A percentile compares a stretch with the other conserved stretches of the same genome.
phyloP scores from a whole-genome alignment of 371 early-diverging fungal species.

The Phascolomyces articulosus region DNA sequence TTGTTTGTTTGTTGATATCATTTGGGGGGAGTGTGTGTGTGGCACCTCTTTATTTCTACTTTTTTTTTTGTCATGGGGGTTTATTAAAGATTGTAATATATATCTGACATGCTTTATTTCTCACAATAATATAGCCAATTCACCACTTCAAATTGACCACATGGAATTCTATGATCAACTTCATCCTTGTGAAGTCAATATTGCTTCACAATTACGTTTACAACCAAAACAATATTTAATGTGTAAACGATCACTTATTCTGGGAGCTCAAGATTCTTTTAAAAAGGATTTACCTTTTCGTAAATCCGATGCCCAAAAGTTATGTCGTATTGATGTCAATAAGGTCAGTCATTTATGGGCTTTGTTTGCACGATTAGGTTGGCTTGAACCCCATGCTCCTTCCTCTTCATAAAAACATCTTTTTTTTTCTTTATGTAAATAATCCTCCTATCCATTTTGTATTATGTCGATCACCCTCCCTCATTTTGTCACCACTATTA shows the following conservation, averaged over 20 bases:
- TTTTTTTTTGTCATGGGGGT: slow-evolving; percentile 12
- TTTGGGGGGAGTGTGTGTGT: no score
- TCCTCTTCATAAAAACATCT: not conserved
- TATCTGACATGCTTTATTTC: no score
- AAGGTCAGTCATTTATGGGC: slow-evolving; percentile 47
- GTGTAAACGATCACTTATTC: slow-evolving; percentile 45
- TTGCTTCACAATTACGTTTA: slow-evolving; percentile 71
- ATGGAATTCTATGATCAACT: slow-evolving; percentile 55
- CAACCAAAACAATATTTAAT: slow-evolving; percentile 71
- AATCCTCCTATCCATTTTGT: no score
- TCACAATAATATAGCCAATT: not conserved
- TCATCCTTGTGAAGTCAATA: slow-evolving; percentile 61
- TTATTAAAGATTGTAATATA: no score
- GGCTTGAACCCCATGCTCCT: slow-evolving; percentile 28
- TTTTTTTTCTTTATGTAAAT: not conserved
- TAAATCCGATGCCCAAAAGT: slow-evolving; percentile 53
- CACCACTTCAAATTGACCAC: slow-evolving; percentile 37
- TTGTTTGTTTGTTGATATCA: no score
- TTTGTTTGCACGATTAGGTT: slow-evolving; percentile 41
- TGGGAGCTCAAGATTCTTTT: slow-evolving; percentile 35
- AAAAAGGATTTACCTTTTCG: slow-evolving; percentile 34
- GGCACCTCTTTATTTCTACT: slow-evolving; percentile 2
- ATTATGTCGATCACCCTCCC: no score
- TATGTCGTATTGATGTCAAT: slow-evolving; percentile 53
- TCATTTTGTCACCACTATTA: no score